Conservation (phyloP, 2,329 filamentous ascomycete species). For the Aspergillus novoparasiticus region DNA sequence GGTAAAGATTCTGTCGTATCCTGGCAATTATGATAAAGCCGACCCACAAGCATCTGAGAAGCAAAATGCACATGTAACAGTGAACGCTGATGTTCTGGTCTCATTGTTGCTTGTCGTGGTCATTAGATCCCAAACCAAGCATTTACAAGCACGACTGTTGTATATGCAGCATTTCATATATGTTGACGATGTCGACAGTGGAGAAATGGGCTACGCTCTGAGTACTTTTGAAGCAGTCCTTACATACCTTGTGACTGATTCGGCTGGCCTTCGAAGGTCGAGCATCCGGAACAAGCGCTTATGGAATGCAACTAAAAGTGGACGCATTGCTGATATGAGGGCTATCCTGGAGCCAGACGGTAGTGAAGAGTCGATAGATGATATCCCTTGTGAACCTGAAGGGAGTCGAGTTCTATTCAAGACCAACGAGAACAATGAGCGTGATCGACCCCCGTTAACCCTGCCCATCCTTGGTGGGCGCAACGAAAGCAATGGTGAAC, state of each 20-base stretch:
- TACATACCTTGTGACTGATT: slow-evolving; percentile 82
- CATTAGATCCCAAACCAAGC: slow-evolving; percentile 83
- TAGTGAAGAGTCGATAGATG: slow-evolving; percentile 43
- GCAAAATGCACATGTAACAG: slow-evolving; percentile 59
- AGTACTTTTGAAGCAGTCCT: slow-evolving; percentile 96
- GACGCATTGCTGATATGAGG: slow-evolving; percentile 73
- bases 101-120: slow-evolving; percentile 89
- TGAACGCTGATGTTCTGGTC: slow-evolving; percentile 89
- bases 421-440: slow-evolving; percentile 37
- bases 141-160: slow-evolving; percentile 83
- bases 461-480: slow-evolving; percentile 27
- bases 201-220: slow-evolving; percentile 92
- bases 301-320: slow-evolving; percentile 83
- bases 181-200: slow-evolving; percentile 94
- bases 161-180: slow-evolving; percentile 99
- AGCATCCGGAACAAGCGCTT: slow-evolving; percentile 83
- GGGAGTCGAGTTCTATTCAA: slow-evolving; percentile 33
- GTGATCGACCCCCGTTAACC: slow-evolving; percentile 24
- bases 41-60: slow-evolving; percentile 54
- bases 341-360: slow-evolving; percentile 75
- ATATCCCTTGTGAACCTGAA: slow-evolving; percentile 44
- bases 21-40: slow-evolving; percentile 48
- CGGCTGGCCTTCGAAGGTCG: slow-evolving; percentile 76
- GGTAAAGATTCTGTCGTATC: slow-evolving; percentile 78
- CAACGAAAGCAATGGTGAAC: slow-evolving; percentile 22